phyloP scores from a whole-genome alignment of 345 rosid species.

The Balakata baccata region DNA sequence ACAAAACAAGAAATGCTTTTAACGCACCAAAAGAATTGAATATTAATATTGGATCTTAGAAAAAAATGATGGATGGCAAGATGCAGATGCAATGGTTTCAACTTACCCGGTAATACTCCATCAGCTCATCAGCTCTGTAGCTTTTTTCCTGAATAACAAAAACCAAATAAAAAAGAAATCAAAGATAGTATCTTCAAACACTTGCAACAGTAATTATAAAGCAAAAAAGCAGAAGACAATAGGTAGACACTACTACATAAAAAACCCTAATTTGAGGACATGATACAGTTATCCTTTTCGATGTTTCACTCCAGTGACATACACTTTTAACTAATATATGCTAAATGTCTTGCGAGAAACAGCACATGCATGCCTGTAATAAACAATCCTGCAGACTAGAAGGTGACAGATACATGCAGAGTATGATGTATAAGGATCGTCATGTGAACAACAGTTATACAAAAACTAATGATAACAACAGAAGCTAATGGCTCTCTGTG shows the following conservation, averaged over 20 bases:
- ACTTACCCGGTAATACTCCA: slow-evolving; percentile 69
- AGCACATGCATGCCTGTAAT: background rate
- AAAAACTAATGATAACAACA: background rate
- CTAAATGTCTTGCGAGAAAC: background rate
- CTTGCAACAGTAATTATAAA: background rate
- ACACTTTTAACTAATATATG: background rate
- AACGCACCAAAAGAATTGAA: background rate
- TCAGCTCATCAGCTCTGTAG: slow-evolving; percentile 75
- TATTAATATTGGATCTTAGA: background rate
- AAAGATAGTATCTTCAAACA: slow-evolving; percentile 9
- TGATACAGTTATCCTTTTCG: background rate
- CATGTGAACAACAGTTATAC: background rate
- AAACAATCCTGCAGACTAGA: background rate
- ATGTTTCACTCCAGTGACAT: background rate
- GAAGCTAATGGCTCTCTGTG: background rate
- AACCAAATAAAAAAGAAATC: slow-evolving; percentile 18
- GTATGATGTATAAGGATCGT: background rate
- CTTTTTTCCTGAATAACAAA: slow-evolving; percentile 41
- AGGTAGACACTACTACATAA: background rate
- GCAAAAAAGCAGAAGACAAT: background rate
- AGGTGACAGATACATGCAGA: background rate
- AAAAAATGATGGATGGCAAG: background rate
- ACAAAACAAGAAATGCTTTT: slow-evolving; percentile 9
- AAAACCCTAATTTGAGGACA: background rate
- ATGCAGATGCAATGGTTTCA: background rate